Evolutionary conservation across 2,329 filamentous ascomycete species (phyloP), one percentile per base, ranked within the genome.

Genomic region (Hypoxylon sp.): DNA sequence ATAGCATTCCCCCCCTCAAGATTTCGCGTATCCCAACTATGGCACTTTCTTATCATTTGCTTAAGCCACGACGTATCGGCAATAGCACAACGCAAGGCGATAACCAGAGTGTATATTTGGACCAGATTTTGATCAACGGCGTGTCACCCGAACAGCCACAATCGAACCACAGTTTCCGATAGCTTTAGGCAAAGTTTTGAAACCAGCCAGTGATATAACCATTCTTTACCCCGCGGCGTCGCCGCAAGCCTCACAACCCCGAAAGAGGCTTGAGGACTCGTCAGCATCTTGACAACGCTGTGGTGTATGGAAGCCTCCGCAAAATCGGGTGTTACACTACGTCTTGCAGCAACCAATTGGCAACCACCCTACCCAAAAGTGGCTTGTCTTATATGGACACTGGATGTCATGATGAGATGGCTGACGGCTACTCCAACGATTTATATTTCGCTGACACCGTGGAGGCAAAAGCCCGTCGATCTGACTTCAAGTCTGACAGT

Each of bases 301-400:
- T 61, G 51, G 24, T 28, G 54, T 24, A 26, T 40, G n/a, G 49
- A 14, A 54, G 26, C 49, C 44, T 51, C 42, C 52, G 33, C 44
- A 51, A 59, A 56, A 61, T 69, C 53, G 45, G 45, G 30, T 24
- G 60, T 67, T 57, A 44, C 60, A 62, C 56, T 6, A 22, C 59
- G 40, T 53, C 52, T 59, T 30, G 54, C 54, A 55, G 18, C 50
- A 56, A 20, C 48, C 32, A 51, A 24, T 44, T 18, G 36, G 42
- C 53, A 32, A 33, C 18, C 42, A 20, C 44, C 24, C 4, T 32
- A 32, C n/a, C 12, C 16, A 49, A 24, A 24, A 44, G 28, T 46
- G 36, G 11, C 40, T 20, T 16, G 22, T 38, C n/a, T 33, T n/a
- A 14, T 52, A 33, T 22, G 22, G 26, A 52, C 33, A 33, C 12